Evolutionary conservation across 2,329 filamentous ascomycete species (phyloP), one percentile per base, ranked within the genome.

Genomic region (Chrysoporthe puriensis): DNA sequence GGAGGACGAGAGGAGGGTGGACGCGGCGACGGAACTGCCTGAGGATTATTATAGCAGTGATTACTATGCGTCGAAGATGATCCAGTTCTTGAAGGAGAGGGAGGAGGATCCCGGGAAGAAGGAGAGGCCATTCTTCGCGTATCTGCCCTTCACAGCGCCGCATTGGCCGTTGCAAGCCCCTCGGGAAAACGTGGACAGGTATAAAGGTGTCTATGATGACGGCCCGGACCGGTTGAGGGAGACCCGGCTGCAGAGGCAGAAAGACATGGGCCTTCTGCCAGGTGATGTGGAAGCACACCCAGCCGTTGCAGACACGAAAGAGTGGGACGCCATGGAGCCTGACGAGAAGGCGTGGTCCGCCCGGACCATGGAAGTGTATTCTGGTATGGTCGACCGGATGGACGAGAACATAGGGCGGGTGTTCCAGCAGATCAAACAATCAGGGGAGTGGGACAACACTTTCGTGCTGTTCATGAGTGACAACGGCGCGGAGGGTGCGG

Each of bases 91-190:
- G 0, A 76, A 79, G 46, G 82, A 84, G 61, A 81, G 85, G 76
- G 82, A 74, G 69, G 76, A 72, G 67, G 76, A 69, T 6, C 36
- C 73, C 80, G 77, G 71, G 75, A 72, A 73, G 2, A 52, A 66
- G 4, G 71, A 77, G 4, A 70, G 75, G 59, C 84, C 86, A 0
- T 89, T 89, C 77, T 89, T 89, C 72, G 86, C 78, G 1, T 89
- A 88, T 73, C 78, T 87, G 2, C 86, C 87, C 1, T 90, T 88
- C 73, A 86, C 86, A 0, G 87, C 87, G 0, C 87, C 87, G 2
- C 87, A 90, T 70, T 90, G 87, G 87, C 87, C 87, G 1, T 76
- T 90, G 5, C 87, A 90, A 71, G 86, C 86, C 0, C 86, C 86
- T 0, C 75, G 78, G 62, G 82, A 87, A 67, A 83, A 84, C 63